Percentiles rank a stretch among this genome's conserved stretches.
Conservation (phyloP, 371 early-diverging fungal genomes). For the Dichotomocladium elegans region DNA sequence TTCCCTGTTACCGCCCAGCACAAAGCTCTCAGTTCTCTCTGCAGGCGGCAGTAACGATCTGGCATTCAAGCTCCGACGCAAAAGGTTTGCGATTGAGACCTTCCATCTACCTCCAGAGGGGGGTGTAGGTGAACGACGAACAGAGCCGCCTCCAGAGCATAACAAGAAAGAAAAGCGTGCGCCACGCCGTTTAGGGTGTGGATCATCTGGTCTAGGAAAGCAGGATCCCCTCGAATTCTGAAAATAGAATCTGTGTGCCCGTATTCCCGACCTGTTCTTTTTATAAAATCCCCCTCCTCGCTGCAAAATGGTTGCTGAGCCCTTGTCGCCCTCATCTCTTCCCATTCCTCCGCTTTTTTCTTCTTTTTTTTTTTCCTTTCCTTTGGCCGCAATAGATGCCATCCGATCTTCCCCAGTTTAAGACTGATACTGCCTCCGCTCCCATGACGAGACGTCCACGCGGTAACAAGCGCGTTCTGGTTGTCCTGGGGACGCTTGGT, state of each 20-base stretch:
- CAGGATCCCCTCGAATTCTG: constrained; percentile 47
- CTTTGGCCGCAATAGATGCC: constrained; percentile 5
- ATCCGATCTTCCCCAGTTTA: constrained; percentile 14
- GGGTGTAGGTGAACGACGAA: constrained; percentile 68
- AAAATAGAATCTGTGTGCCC: background rate
- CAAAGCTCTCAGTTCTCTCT: constrained; percentile 64
- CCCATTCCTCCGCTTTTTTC: no score
- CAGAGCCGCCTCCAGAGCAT: constrained; percentile 29
- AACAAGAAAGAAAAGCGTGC: constrained; percentile 15
- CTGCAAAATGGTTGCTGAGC: background rate
- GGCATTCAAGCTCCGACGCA: constrained; percentile 82
- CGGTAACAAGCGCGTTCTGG: constrained; percentile 8
- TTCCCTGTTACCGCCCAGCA: constrained; percentile 71
- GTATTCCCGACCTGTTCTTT: no score
- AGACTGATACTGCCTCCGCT: constrained; percentile 8
- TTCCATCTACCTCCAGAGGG: constrained; percentile 93
- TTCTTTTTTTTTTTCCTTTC: background rate
- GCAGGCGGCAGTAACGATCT: constrained; percentile 69
- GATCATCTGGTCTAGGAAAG: constrained; percentile 27
- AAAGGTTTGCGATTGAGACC: constrained; percentile 86
- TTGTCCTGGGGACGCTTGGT: constrained; percentile 8
- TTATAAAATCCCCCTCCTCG: no score
- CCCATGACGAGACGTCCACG: constrained; percentile 1
- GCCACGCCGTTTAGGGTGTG: constrained; percentile 29
- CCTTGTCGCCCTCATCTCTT: background rate